Percentiles rank a stretch among this genome's conserved stretches.
phyloP scores from a whole-genome alignment of 2,329 filamentous ascomycete species.

The Karstenula rhodostoma region DNA sequence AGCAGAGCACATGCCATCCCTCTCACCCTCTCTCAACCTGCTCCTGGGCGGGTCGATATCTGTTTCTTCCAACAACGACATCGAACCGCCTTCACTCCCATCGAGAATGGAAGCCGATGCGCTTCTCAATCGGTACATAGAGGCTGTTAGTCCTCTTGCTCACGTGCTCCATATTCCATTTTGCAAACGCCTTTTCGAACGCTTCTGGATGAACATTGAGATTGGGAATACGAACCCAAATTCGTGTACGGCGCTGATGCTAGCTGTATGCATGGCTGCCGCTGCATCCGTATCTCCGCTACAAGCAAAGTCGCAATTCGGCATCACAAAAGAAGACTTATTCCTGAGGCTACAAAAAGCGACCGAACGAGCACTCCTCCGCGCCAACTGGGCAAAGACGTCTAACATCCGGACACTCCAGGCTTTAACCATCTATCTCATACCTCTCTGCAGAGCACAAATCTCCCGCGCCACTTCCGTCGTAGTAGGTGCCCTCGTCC shows the following conservation, averaged over 20 bases:
- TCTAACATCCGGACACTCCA: slow-evolving; percentile 49
- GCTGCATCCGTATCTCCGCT: slow-evolving; percentile 47
- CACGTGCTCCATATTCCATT: slow-evolving; percentile 49
- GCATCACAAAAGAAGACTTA: slow-evolving; percentile 48
- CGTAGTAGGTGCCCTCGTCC: slow-evolving; percentile 48
- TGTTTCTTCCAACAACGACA: slow-evolving; percentile 37
- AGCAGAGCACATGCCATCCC: slow-evolving; percentile 49
- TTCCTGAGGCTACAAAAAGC: slow-evolving; percentile 47
- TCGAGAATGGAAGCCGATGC: slow-evolving; percentile 47
- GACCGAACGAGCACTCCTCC: slow-evolving; percentile 46
- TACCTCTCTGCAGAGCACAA: slow-evolving; percentile 48
- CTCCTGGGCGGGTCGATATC: slow-evolving; percentile 43
- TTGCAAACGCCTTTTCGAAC: slow-evolving; percentile 48
- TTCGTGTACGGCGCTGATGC: slow-evolving; percentile 47
- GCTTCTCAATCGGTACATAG: slow-evolving; percentile 44
- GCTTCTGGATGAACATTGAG: slow-evolving; percentile 48
- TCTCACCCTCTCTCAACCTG: slow-evolving; percentile 46
- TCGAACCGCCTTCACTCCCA: slow-evolving; percentile 42
- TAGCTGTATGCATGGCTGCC: slow-evolving; percentile 49
- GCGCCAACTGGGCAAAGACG: slow-evolving; percentile 50
- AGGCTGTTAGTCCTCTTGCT: slow-evolving; percentile 49
- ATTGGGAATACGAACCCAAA: slow-evolving; percentile 47
- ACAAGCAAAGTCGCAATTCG: slow-evolving; percentile 50
- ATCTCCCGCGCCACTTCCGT: slow-evolving; percentile 50
- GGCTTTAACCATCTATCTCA: slow-evolving; percentile 49